These are phyloP conservation scores for Mucor racemosus DNA, from an alignment of 371 early-diverging fungal genomes.

Conservation along the genomic window DNA sequence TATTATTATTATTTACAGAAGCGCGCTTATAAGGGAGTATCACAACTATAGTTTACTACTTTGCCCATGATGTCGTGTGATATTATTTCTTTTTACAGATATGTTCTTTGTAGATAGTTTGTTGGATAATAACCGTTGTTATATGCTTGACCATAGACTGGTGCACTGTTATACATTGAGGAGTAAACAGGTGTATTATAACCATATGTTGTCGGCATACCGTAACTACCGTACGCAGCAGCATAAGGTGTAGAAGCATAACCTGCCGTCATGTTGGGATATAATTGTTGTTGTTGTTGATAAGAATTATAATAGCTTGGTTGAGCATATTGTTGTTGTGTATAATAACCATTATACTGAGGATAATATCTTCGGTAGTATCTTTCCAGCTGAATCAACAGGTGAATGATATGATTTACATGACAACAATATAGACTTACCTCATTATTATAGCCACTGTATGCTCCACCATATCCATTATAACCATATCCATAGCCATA, in stretches of 20 bases:
- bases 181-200: slow-evolving; percentile 1
- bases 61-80: slow-evolving; percentile 2
- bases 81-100: neutral
- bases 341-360: neutral
- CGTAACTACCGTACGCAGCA: neutral
- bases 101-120: slow-evolving; percentile 12
- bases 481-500: neutral
- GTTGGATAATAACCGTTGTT: slow-evolving; percentile 11
- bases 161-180: slow-evolving; percentile 10
- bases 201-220: neutral
- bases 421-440: neutral
- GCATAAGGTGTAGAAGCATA: slow-evolving; percentile 1
- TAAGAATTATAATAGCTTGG: neutral
- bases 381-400: slow-evolving; percentile 10
- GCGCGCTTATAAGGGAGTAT: slow-evolving; percentile 7
- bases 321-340: neutral
- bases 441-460: slow-evolving; percentile 9
- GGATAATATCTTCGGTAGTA: slow-evolving; percentile 9
- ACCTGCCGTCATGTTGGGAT: neutral
- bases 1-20: neutral
- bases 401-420: neutral
- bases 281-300: slow-evolving; percentile 9
- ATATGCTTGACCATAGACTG: neutral
- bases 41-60: neutral
- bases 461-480: neutral